Percentiles rank a stretch among this genome's conserved stretches.
Evolutionary conservation across 495 filamentous ascomycete species (phyloP).

Genomic region (Xylaria venustula): DNA sequence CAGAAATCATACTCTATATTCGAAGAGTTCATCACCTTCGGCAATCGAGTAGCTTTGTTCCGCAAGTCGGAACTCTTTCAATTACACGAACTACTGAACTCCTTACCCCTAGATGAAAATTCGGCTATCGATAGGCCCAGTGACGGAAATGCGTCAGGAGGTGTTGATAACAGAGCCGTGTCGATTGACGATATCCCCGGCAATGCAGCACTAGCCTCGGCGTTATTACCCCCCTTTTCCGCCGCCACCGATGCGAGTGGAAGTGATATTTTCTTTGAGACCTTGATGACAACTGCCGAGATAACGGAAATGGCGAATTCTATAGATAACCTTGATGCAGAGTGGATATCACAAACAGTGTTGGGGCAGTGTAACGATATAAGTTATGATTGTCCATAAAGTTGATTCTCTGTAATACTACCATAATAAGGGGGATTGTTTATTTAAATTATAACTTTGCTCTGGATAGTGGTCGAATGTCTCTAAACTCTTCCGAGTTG

Average conservation of each 20-base stretch:
- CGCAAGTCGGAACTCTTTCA: not conserved
- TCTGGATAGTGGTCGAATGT: not conserved
- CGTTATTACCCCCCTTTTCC: not conserved
- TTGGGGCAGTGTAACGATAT: not conserved
- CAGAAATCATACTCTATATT: not conserved
- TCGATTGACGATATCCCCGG: not conserved
- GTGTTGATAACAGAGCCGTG: not conserved
- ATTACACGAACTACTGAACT: not conserved
- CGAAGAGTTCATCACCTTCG: not conserved
- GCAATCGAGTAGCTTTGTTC: not conserved
- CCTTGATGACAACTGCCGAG: not conserved
- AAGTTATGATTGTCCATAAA: too few relatives aligned
- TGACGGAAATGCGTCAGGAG: not conserved
- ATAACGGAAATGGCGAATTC: not conserved
- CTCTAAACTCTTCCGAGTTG: conserved; percentile 20
- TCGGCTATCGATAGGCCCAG: too few relatives aligned
- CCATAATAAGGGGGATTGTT: too few relatives aligned
- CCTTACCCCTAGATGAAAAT: not conserved
- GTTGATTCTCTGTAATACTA: too few relatives aligned
- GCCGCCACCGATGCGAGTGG: not conserved
- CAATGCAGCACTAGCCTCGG: not conserved
- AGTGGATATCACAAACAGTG: not conserved
- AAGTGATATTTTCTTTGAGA: not conserved
- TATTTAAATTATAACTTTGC: not conserved
- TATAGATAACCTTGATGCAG: not conserved